phyloP scores from a whole-genome alignment of 306 rosid genomes.

The Datisca glomerata region DNA sequence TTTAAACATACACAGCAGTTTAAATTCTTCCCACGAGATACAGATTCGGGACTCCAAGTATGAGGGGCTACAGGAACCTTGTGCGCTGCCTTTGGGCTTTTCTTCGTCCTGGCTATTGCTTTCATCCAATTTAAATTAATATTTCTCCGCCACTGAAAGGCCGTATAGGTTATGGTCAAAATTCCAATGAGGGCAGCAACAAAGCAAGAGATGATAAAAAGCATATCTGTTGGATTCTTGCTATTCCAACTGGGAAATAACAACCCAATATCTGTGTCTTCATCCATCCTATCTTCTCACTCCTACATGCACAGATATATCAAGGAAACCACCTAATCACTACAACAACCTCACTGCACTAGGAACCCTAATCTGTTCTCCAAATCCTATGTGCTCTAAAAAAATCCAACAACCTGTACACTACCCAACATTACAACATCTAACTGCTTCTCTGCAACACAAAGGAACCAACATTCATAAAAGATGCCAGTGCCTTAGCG shows the following conservation, averaged over 20 bases:
- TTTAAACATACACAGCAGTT: constrained; percentile 89
- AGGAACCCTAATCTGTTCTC: too few relatives aligned
- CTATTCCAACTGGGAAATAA: constrained; percentile 60
- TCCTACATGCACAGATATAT: constrained; percentile 5
- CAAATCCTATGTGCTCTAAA: neutral
- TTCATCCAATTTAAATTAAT: constrained; percentile 93
- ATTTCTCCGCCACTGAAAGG: constrained; percentile 96
- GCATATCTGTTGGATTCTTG: constrained; percentile 65
- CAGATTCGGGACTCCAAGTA: constrained; percentile 69
- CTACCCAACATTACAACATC: too few relatives aligned
- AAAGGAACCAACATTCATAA: too few relatives aligned
- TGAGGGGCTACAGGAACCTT: constrained; percentile 70
- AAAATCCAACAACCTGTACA: neutral
- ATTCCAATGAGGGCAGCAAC: constrained; percentile 79
- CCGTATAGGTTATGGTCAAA: constrained; percentile 76
- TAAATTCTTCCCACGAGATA: constrained; percentile 77
- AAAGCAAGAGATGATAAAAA: constrained; percentile 57
- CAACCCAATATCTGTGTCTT: constrained; percentile 52
- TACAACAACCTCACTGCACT: constrained; percentile 6
- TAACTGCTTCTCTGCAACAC: too few relatives aligned
- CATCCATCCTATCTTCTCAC: constrained; percentile 45
- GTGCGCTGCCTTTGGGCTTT: constrained; percentile 64
- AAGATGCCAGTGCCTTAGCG: too few relatives aligned
- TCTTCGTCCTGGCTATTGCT: constrained; percentile 90
- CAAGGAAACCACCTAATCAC: constrained; percentile 8